Evolutionary conservation across 495 filamentous ascomycete genomes (phyloP).

Genomic region (Lophiotrema nucula): DNA sequence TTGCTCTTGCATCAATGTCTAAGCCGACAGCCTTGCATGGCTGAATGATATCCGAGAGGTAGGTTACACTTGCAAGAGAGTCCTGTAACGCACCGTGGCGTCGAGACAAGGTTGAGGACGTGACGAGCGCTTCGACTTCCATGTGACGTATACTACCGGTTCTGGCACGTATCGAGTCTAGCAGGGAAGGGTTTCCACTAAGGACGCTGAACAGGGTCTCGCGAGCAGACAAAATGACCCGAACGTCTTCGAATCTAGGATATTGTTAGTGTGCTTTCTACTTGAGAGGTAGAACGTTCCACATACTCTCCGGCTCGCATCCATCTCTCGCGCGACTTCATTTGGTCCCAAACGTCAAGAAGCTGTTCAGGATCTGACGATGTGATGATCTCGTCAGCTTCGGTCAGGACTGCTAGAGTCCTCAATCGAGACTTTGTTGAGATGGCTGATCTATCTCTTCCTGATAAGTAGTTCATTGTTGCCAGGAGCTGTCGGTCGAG

Average conservation of each 20-base stretch:
- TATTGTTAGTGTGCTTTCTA: neutral
- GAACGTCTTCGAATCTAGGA: slow-evolving; percentile 73
- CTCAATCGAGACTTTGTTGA: slow-evolving; percentile 61
- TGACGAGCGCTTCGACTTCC: slow-evolving; percentile 70
- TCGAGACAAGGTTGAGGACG: slow-evolving; percentile 70
- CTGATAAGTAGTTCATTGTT: slow-evolving; percentile 59
- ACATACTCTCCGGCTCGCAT: slow-evolving; percentile 73
- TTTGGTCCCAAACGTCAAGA: slow-evolving; percentile 58
- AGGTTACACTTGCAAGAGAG: slow-evolving; percentile 77
- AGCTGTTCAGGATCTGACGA: slow-evolving; percentile 59
- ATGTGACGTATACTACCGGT: slow-evolving; percentile 63
- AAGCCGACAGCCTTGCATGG: slow-evolving; percentile 66
- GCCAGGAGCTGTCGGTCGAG: slow-evolving; percentile 65
- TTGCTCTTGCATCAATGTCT: slow-evolving; percentile 69
- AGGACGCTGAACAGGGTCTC: slow-evolving; percentile 81
- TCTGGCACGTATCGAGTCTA: slow-evolving; percentile 54
- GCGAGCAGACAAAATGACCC: slow-evolving; percentile 75
- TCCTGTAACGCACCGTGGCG: slow-evolving; percentile 80
- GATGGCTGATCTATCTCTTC: slow-evolving; percentile 56
- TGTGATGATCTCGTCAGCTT: slow-evolving; percentile 74
- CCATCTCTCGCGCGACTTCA: slow-evolving; percentile 68
- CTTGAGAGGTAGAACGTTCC: slow-evolving; percentile 3
- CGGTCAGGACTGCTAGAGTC: slow-evolving; percentile 73
- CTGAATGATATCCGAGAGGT: slow-evolving; percentile 68
- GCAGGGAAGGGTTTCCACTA: slow-evolving; percentile 63